Percentiles rank a stretch among this genome's conserved stretches.
Evolutionary conservation across 371 early-diverging fungal species (phyloP).

Genomic region (Phascolomyces articulosus): DNA sequence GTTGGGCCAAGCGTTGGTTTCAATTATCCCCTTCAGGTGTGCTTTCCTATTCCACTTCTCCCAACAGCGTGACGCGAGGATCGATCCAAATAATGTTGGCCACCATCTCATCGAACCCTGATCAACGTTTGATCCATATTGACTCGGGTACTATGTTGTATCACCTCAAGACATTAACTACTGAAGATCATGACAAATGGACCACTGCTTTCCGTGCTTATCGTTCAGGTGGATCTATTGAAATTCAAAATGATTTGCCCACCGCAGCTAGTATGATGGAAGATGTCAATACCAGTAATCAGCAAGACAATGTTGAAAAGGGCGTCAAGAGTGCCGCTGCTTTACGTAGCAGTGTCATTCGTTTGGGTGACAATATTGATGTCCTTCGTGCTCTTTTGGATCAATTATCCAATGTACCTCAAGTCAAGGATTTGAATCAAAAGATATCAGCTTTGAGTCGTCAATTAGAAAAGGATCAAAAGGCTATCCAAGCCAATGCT

Average conservation of each 20-base stretch:
- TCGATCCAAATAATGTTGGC: slow-evolving; percentile 69
- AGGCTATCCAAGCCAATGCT: not conserved
- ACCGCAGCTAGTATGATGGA: slow-evolving; percentile 5
- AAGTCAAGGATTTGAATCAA: slow-evolving; percentile 7
- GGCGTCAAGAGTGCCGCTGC: slow-evolving; percentile 10
- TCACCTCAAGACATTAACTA: slow-evolving; percentile 73
- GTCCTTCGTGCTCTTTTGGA: slow-evolving; percentile 16
- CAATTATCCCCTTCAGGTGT: slow-evolving; percentile 58
- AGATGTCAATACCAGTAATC: not conserved
- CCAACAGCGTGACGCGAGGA: slow-evolving; percentile 71
- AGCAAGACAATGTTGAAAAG: slow-evolving; percentile 6
- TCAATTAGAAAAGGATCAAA: slow-evolving; percentile 13
- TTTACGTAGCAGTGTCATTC: slow-evolving; percentile 7
- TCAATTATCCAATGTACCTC: slow-evolving; percentile 12
- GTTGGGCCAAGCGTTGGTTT: slow-evolving; percentile 84
- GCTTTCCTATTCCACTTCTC: slow-evolving; percentile 65
- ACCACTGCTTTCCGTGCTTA: slow-evolving; percentile 43
- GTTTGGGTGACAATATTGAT: slow-evolving; percentile 10
- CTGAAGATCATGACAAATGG: slow-evolving; percentile 76
- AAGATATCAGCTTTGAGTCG: not conserved
- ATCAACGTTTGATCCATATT: slow-evolving; percentile 76
- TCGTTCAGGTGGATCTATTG: slow-evolving; percentile 11
- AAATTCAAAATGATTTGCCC: slow-evolving; percentile 1
- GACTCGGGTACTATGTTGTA: slow-evolving; percentile 81
- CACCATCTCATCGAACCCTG: slow-evolving; percentile 63